A percentile compares a stretch with the other conserved stretches of the same genome.
phyloP scores from a whole-genome alignment of 257 asterid genomes.

The Euphrasia confusa region DNA sequence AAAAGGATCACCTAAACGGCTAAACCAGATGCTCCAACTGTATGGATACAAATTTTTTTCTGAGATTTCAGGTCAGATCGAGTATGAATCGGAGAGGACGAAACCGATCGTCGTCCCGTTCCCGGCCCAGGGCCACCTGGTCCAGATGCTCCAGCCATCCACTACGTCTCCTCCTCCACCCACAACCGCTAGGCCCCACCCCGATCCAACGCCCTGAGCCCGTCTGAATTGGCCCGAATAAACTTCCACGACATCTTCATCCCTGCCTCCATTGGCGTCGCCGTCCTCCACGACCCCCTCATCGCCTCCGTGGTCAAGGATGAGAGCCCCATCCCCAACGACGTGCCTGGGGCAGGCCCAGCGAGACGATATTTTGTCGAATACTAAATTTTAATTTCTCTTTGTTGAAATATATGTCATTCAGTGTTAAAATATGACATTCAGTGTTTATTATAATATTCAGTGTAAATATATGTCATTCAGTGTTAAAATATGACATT shows the following conservation, averaged over 20 bases:
- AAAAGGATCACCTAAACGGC: too few species aligned
- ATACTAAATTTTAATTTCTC: too few species aligned
- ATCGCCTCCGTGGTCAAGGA: constrained; percentile 33
- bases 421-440: too few species aligned
- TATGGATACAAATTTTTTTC: too few species aligned
- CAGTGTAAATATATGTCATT: too few species aligned
- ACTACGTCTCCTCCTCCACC: constrained; percentile 32
- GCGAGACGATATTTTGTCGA: too few species aligned
- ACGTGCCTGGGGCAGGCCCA: constrained; percentile 1
- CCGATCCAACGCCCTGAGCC: constrained; percentile 33
- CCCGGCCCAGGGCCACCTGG: constrained; percentile 41
- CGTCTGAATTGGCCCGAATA: constrained; percentile 26
- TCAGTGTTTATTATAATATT: too few species aligned
- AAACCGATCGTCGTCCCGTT: constrained; percentile 26
- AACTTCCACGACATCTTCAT: constrained; percentile 35
- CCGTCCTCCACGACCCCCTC: constrained; percentile 40
- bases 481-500: too few species aligned
- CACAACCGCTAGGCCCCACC: constrained; percentile 39
- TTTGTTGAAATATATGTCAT: too few species aligned
- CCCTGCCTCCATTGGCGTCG: constrained; percentile 17
- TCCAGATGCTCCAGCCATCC: constrained; percentile 35
- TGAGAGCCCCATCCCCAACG: constrained; percentile 27
- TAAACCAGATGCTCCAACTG: too few species aligned
- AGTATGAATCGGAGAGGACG: too few species aligned
- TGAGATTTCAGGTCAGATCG: too few species aligned